A percentile compares a stretch with the other conserved stretches of the same genome.
These are phyloP conservation scores for Ustilago shanxiensis DNA, from an alignment of 1,284 basidiomycete genomes.

Conservation along the genomic window DNA sequence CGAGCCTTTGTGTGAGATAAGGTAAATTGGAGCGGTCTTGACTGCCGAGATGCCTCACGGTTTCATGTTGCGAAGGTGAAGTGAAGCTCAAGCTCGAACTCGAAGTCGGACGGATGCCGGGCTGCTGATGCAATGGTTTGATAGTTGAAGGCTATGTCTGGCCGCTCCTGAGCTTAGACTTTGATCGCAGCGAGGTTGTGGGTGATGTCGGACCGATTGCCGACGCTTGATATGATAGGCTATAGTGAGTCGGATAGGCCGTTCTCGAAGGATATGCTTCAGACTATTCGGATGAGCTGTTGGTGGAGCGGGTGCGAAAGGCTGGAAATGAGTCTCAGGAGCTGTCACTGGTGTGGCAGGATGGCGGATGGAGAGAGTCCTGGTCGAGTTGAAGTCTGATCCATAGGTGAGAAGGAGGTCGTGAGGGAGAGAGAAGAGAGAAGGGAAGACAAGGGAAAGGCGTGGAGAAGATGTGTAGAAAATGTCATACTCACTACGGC, in stretches of 20 bases:
- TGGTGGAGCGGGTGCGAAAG: not conserved
- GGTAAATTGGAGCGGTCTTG: not conserved
- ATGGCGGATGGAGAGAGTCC: not conserved
- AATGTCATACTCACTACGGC: not conserved
- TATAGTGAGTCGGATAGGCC: not conserved
- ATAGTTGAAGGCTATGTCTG: too few relatives aligned
- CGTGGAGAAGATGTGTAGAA: not conserved
- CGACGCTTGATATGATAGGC: not conserved
- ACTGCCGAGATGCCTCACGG: not conserved
- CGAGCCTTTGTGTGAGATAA: not conserved
- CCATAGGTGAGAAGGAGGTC: too few relatives aligned
- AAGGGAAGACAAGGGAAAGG: too few relatives aligned
- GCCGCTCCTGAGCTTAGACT: too few relatives aligned
- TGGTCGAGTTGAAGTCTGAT: not conserved
- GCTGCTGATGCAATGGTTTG: too few relatives aligned
- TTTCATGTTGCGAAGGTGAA: not conserved
- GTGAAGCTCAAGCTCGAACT: not conserved
- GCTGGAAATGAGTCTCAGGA: too few relatives aligned
- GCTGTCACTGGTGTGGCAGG: too few relatives aligned
- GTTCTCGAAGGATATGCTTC: not conserved
- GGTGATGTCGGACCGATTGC: not conserved
- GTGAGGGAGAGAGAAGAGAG: too few relatives aligned
- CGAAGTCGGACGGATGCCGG: too few relatives aligned
- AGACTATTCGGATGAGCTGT: not conserved
- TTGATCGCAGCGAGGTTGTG: not conserved